These are phyloP conservation scores for Catunica adiposa DNA, from an alignment of 2,329 filamentous ascomycete species.

Conservation along the genomic window DNA sequence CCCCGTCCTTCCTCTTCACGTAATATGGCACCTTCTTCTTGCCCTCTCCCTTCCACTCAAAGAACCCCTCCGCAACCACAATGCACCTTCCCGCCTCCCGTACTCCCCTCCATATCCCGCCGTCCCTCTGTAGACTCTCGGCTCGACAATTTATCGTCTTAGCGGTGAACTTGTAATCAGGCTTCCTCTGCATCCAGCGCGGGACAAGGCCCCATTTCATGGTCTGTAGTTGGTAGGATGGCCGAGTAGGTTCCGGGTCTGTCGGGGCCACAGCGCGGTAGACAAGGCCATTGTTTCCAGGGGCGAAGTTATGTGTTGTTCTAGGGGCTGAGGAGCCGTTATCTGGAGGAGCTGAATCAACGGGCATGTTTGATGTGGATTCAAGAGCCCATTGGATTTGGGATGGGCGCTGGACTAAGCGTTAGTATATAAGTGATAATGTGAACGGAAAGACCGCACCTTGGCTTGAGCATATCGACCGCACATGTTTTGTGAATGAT, in stretches of 20 bases:
- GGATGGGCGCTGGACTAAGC: conserved; percentile 46
- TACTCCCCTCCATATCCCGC: conserved; percentile 85
- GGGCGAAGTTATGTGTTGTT: conserved; percentile 84
- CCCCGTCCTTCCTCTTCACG: conserved; percentile 63
- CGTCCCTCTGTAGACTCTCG: conserved; percentile 59
- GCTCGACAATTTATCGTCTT: conserved; percentile 92
- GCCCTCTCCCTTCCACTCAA: conserved; percentile 78
- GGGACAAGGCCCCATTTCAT: conserved; percentile 97
- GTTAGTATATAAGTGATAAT: conserved; percentile 19
- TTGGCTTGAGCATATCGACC: conserved; percentile 24
- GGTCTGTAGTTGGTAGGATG: conserved; percentile 59
- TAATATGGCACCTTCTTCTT: conserved; percentile 78
- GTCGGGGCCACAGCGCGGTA: conserved; percentile 43
- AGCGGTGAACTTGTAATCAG: conserved; percentile 60
- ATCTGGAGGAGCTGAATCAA: conserved; percentile 56
- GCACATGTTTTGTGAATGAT: too few species aligned
- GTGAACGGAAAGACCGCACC: conserved; percentile 17
- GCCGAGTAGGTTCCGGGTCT: too few species aligned
- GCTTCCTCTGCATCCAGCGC: conserved; percentile 77
- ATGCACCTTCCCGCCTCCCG: conserved; percentile 80
- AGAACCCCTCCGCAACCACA: conserved; percentile 82
- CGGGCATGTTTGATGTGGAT: conserved; percentile 50
- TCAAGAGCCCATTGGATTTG: conserved; percentile 59
- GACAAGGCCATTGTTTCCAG: conserved; percentile 69
- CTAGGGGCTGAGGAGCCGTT: conserved; percentile 43